A percentile compares a stretch with the other conserved stretches of the same genome.
Conservation (phyloP, 331 rosid species). For the Arachis monticola region DNA sequence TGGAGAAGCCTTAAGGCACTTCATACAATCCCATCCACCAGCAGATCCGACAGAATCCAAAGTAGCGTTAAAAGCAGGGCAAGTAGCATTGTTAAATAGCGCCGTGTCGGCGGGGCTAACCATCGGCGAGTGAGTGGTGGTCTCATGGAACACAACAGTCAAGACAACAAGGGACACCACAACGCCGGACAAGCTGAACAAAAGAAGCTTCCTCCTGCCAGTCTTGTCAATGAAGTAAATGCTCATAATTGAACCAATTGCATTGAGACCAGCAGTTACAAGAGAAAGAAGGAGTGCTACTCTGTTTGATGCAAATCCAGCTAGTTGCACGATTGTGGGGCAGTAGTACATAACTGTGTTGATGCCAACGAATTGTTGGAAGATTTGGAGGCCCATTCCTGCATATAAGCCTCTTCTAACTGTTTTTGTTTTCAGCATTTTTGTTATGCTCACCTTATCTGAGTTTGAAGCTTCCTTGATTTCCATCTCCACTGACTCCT, state of each 20-base stretch:
- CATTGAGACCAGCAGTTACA: conserved; percentile 60
- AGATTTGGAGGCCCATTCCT: conserved; percentile 67
- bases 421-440: conserved; percentile 52
- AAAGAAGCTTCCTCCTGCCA: conserved; percentile 61
- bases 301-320: conserved; percentile 60
- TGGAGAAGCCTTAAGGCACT: conserved; percentile 59
- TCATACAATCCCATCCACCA: conserved; percentile 58
- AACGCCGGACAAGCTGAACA: conserved; percentile 60
- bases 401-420: conserved; percentile 64
- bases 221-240: conserved; percentile 62
- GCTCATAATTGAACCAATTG: conserved; percentile 60
- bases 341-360: conserved; percentile 75
- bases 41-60: conserved; percentile 9
- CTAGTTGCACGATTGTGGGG: conserved; percentile 63
- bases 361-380: conserved; percentile 72
- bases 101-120: conserved; percentile 43
- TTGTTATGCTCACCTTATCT: conserved; percentile 44
- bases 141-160: conserved; percentile 55
- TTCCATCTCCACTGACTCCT: conserved; percentile 62
- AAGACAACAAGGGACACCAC: conserved; percentile 58
- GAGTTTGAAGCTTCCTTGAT: conserved; percentile 21
- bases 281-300: conserved; percentile 67
- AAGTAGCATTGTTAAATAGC: conserved; percentile 48
- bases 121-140: conserved; percentile 55
- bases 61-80: conserved; percentile 53